A percentile compares a stretch with the other conserved stretches of the same genome.
These are phyloP conservation scores for Psidium guajava DNA, from an alignment of 345 rosid genomes.

Conservation along the genomic window DNA sequence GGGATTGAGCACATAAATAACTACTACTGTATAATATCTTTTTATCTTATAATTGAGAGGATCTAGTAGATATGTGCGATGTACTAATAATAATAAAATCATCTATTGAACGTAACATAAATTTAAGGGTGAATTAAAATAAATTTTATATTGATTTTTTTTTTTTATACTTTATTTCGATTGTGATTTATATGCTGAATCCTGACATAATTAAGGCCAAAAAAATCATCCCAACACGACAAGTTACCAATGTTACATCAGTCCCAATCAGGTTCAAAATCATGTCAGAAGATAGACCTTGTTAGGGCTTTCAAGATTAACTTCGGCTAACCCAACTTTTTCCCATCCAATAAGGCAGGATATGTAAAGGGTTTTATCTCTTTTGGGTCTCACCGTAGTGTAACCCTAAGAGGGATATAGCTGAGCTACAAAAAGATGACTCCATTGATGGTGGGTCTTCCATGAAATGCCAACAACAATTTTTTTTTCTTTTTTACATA, in stretches of 20 bases:
- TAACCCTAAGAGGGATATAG: neutral
- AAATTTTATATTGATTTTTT: no score
- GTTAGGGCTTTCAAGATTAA: neutral
- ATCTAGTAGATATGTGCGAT: no score
- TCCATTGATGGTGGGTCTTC: neutral
- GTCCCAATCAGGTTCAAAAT: neutral
- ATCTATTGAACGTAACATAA: rapidly evolving
- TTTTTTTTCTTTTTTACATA: neutral
- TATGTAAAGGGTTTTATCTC: neutral
- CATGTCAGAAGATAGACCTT: neutral
- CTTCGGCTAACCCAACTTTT: neutral
- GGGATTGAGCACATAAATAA: rapidly evolving
- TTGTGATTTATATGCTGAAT: no score
- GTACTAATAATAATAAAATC: no score
- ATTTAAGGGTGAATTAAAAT: no score
- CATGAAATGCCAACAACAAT: neutral
- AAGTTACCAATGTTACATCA: neutral
- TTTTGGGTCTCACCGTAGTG: neutral
- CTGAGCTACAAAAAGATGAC: neutral
- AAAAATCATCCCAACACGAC: neutral
- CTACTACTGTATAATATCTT: no score
- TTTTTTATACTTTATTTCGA: no score
- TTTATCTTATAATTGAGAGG: no score
- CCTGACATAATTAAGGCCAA: neutral
- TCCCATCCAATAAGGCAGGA: neutral